Percentiles rank a stretch among this genome's conserved stretches.
Evolutionary conservation across 352 stramenopile genomes (phyloP).

Genomic region (Pythium guiyangense): DNA sequence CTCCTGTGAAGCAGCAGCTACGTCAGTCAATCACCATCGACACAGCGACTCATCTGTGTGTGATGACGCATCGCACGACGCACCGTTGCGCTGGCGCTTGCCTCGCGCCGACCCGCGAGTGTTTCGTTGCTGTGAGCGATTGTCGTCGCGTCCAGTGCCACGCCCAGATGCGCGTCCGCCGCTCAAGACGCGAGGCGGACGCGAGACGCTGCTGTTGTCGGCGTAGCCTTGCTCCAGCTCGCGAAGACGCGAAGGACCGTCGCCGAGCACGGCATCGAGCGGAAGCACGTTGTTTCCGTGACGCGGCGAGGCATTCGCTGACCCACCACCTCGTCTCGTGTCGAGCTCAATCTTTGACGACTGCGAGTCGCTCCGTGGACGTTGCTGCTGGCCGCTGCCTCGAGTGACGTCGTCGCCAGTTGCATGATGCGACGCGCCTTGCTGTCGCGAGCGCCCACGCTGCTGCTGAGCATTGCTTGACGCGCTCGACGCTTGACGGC

Average conservation of each 20-base stretch:
- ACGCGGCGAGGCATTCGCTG: background rate
- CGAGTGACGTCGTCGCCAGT: too few relatives aligned
- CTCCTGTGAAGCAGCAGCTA: background rate
- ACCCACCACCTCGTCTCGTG: background rate
- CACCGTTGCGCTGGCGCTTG: slow-evolving; percentile 4
- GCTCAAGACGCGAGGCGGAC: too few relatives aligned
- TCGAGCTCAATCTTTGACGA: too few relatives aligned
- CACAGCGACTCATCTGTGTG: background rate
- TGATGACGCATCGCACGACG: background rate
- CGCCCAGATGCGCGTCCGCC: background rate
- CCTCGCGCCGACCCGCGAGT: background rate
- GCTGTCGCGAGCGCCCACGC: too few relatives aligned
- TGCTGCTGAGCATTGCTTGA: too few relatives aligned
- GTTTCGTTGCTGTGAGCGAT: background rate
- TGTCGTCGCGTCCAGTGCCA: background rate
- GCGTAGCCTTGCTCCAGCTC: too few relatives aligned
- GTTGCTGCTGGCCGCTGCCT: too few relatives aligned
- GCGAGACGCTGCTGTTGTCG: too few relatives aligned
- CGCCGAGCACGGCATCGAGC: background rate
- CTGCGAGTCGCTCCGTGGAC: too few relatives aligned
- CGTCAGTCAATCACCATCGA: background rate
- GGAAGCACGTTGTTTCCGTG: background rate
- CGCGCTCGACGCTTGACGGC: background rate
- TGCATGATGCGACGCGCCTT: too few relatives aligned
- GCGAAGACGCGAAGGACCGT: background rate